Evolutionary conservation across 2,329 filamentous ascomycete genomes (phyloP).

Genomic region (Penicillium sp.): DNA sequence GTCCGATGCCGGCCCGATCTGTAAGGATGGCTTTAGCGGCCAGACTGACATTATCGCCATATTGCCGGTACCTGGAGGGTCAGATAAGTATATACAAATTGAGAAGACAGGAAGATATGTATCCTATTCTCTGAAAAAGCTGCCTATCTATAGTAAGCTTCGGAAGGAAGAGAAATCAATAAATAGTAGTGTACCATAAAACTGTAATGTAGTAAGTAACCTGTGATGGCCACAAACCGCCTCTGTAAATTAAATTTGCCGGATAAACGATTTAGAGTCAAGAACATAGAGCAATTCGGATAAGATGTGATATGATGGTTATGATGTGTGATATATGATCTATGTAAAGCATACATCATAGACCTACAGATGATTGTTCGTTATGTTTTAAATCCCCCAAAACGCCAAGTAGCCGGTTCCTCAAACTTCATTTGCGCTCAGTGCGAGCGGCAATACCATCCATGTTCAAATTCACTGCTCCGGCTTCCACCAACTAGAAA

Average conservation of each 20-base stretch:
- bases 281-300: neutral
- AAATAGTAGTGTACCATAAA: too few species aligned
- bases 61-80: too few species aligned
- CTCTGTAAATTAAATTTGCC: neutral
- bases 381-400: constrained; percentile 9
- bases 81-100: too few species aligned
- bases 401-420: constrained; percentile 15
- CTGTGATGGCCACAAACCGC: too few species aligned
- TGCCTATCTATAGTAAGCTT: too few species aligned
- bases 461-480: constrained; percentile 82
- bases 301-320: neutral
- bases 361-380: neutral
- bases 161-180: too few species aligned
- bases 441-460: constrained; percentile 74
- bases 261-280: constrained; percentile 10
- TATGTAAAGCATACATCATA: neutral
- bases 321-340: constrained; percentile 4
- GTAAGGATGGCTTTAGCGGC: neutral
- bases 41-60: too few species aligned
- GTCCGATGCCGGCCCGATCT: constrained; percentile 35
- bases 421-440: constrained; percentile 1
- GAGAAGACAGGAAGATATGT: too few species aligned
- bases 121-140: too few species aligned
- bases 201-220: too few species aligned
- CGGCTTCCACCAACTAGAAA: constrained; percentile 81